Conservation (phyloP, 768 basidiomycete genomes). For the Leccinum aurantiacum region DNA sequence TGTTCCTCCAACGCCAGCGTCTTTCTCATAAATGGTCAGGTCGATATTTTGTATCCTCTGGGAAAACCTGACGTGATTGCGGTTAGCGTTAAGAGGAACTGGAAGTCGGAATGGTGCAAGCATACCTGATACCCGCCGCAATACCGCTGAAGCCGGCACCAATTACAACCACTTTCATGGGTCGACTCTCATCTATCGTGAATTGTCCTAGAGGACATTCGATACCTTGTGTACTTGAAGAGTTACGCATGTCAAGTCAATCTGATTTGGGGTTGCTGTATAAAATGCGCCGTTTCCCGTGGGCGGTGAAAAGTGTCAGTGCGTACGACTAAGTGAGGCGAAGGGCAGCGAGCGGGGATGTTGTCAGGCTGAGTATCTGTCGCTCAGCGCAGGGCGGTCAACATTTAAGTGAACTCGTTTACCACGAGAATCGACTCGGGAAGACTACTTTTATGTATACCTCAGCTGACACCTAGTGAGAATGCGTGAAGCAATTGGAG, state of each 20-base stretch:
- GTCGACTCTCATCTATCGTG: neutral
- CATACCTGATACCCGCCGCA: neutral
- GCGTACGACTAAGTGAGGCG: neutral
- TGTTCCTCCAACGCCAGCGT: conserved; percentile 58
- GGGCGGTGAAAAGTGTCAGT: neutral
- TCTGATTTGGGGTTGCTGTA: neutral
- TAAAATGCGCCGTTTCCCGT: neutral
- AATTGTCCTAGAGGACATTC: neutral
- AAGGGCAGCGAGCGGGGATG: neutral
- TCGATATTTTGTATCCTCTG: conserved; percentile 42
- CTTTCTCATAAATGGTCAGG: conserved; percentile 59
- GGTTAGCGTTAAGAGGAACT: neutral
- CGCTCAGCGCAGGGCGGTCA: neutral
- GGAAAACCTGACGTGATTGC: neutral
- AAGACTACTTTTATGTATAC: neutral
- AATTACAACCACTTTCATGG: neutral
- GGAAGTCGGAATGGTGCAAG: neutral
- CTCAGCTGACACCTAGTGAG: neutral
- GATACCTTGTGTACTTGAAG: neutral
- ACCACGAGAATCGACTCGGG: neutral
- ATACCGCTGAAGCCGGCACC: neutral
- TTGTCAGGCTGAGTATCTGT: neutral
- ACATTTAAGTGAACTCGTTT: neutral
- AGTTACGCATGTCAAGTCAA: neutral
- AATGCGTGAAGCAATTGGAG: neutral